Conservation (phyloP, 192 early-diverging fungal genomes). For the Helicostylum pulchrum region DNA sequence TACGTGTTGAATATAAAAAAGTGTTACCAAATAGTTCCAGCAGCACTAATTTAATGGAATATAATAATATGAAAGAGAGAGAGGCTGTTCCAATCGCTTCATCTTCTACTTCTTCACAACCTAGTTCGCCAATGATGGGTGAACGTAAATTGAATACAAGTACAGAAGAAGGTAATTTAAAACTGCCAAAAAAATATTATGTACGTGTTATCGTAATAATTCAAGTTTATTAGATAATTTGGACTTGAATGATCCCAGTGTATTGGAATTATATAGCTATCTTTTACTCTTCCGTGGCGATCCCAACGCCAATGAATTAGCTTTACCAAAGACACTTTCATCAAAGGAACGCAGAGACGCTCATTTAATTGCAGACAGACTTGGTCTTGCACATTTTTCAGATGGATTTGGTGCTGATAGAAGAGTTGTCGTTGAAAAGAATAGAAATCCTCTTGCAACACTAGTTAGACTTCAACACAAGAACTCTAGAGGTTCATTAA, state of each 20-base stretch:
- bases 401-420: slow-evolving; percentile 50
- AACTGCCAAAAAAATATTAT: neutral
- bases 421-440: slow-evolving; percentile 44
- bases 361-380: slow-evolving; percentile 69
- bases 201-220: neutral
- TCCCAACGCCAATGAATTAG: slow-evolving; percentile 59
- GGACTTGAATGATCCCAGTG: slow-evolving; percentile 70
- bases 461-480: slow-evolving; percentile 12
- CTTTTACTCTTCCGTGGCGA: slow-evolving; percentile 71
- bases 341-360: slow-evolving; percentile 58
- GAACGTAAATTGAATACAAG: neutral
- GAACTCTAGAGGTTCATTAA: slow-evolving; percentile 10
- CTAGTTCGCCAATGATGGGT: neutral
- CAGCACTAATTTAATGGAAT: slow-evolving; percentile 26
- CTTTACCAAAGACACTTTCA: slow-evolving; percentile 59
- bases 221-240: slow-evolving; percentile 30
- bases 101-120: neutral
- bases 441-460: slow-evolving; percentile 19
- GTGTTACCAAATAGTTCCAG: slow-evolving; percentile 53
- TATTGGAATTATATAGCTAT: slow-evolving; percentile 67
- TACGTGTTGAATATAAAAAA: slow-evolving; percentile 81
- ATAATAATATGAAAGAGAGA: slow-evolving; percentile 41
- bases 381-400: slow-evolving; percentile 51
- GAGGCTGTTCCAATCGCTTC: slow-evolving; percentile 32
- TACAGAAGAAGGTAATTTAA: neutral